phyloP scores from a whole-genome alignment of 1,139 yeast genomes.

The Pichia sp. region DNA sequence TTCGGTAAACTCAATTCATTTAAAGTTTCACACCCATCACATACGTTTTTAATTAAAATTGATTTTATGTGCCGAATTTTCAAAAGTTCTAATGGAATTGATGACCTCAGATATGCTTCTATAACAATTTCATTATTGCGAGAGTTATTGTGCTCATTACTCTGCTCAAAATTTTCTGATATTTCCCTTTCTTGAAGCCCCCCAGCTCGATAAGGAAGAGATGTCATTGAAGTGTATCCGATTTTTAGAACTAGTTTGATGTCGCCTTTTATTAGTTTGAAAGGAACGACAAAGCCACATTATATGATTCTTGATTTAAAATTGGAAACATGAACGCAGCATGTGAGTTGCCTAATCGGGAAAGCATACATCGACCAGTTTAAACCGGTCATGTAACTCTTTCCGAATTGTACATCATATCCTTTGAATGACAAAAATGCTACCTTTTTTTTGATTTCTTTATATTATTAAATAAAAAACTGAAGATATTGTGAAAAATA shows the following conservation, averaged over 20 bases:
- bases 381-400: no score
- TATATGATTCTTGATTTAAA: no score
- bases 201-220: slow-evolving; percentile 18
- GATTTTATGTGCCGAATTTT: slow-evolving; percentile 18
- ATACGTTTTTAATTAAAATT: slow-evolving; percentile 12
- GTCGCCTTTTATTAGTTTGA: no score
- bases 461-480: no score
- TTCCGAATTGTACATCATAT: no score
- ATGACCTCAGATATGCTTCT: not conserved
- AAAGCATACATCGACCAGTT: no score
- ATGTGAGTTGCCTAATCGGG: not conserved
- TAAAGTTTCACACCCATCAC: not conserved
- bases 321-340: not conserved
- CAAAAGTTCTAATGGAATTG: slow-evolving; percentile 4
- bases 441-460: no score
- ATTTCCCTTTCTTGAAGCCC: not conserved
- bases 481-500: slow-evolving; percentile 1
- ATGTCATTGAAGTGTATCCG: slow-evolving; percentile 14
- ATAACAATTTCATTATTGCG: not conserved
- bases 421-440: no score
- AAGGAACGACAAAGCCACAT: no score
- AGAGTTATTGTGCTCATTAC: no score
- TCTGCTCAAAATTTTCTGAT: not conserved
- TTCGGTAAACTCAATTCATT: not conserved
- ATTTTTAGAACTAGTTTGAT: no score